Percentiles rank a stretch among this genome's conserved stretches.
These are phyloP conservation scores for Annona cherimola DNA, from an alignment of 164 flowering plant genomes.

Conservation along the genomic window DNA sequence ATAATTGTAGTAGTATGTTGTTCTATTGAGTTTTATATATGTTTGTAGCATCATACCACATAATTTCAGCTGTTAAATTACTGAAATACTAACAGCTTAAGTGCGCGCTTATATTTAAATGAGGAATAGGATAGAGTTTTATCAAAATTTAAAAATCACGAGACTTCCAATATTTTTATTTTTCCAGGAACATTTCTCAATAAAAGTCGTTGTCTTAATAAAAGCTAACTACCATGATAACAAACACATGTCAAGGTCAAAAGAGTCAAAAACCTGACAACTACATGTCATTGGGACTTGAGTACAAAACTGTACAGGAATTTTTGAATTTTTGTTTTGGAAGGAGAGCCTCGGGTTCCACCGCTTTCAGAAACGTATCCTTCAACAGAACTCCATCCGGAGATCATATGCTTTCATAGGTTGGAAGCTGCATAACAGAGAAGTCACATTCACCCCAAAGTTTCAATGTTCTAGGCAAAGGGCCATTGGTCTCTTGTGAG, in stretches of 20 bases:
- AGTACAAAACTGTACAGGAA: neutral
- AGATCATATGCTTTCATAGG: neutral
- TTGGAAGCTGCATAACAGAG: neutral
- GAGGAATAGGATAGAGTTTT: no score
- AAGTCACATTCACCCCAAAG: neutral
- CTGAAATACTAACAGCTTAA: no score
- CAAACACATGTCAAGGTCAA: neutral
- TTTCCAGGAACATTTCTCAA: no score
- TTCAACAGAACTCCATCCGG: neutral
- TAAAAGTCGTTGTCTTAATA: no score
- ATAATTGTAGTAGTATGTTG: no score
- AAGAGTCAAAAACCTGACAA: neutral
- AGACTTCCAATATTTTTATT: no score
- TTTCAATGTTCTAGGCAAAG: neutral
- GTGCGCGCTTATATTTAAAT: no score
- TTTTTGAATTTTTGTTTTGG: no score
- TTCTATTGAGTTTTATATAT: no score
- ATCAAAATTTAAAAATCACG: no score
- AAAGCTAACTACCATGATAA: neutral
- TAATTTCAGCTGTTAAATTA: no score
- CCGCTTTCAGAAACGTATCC: neutral
- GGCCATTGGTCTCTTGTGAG: neutral
- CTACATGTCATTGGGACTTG: neutral
- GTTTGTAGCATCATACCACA: no score
- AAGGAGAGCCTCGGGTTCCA: neutral